A percentile compares a stretch with the other conserved stretches of the same genome.
Conservation (phyloP, 176 grass and related monocot species). For the Oryza officinalis region DNA sequence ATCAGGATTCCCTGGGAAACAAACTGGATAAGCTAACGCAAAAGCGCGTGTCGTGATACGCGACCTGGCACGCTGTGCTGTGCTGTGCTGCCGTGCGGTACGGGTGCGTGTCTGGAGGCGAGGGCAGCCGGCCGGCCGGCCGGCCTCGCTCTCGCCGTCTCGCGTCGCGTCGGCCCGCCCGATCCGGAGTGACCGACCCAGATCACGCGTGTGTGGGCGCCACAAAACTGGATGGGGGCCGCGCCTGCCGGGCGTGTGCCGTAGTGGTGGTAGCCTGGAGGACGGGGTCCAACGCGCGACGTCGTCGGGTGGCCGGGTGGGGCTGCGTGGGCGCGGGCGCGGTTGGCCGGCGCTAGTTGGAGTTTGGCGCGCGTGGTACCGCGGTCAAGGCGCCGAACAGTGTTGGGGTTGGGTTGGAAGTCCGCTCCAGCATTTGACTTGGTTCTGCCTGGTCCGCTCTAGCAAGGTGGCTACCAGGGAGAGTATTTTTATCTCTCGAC, state of each 20-base stretch:
- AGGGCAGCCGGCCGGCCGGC: constrained; percentile 23
- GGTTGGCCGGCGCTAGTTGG: constrained; percentile 41
- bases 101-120: constrained; percentile 6
- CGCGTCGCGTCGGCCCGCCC: background rate
- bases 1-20: too few species aligned
- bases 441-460: background rate
- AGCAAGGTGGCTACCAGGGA: too few species aligned
- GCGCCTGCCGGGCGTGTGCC: background rate
- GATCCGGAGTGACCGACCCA: background rate
- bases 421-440: constrained; percentile 17
- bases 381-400: background rate
- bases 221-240: background rate
- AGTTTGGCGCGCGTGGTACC: background rate
- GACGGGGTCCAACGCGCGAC: constrained; percentile 27
- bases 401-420: background rate
- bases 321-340: too few species aligned
- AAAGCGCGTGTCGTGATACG: background rate
- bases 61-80: constrained; percentile 20
- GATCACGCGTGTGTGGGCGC: background rate
- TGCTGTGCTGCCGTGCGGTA: background rate
- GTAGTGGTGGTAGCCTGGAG: background rate
- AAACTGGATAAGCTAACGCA: too few species aligned
- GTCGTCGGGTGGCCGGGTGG: background rate
- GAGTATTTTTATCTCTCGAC: too few species aligned
- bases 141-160: background rate